phyloP scores from a whole-genome alignment of 2,329 filamentous ascomycete species.

The Nemania diffusa region DNA sequence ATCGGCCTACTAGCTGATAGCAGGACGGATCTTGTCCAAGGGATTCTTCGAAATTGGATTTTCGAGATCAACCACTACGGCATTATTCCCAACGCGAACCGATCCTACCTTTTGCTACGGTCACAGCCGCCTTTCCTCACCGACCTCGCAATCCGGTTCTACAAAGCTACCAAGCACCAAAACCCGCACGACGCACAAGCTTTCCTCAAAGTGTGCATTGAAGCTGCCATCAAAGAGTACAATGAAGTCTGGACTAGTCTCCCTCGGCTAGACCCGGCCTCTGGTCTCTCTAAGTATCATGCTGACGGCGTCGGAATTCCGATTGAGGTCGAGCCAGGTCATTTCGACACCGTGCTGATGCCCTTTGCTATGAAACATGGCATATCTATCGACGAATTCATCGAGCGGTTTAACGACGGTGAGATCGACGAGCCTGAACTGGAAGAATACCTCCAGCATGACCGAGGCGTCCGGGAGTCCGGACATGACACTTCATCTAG shows the following conservation, averaged over 20 bases:
- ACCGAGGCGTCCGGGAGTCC: conserved; percentile 22
- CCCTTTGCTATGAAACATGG: conserved; percentile 12
- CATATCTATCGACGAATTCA: conserved; percentile 12
- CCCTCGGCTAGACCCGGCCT: conserved; percentile 13
- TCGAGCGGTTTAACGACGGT: conserved; percentile 1
- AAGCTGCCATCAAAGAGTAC: conserved; percentile 26
- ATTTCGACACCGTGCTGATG: conserved; percentile 18
- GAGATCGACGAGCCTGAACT: conserved; percentile 6
- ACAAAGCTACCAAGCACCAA: not conserved
- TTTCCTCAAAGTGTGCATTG: not conserved
- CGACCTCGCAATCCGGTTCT: conserved; percentile 5
- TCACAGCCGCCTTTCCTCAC: conserved; percentile 27
- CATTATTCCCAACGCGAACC: conserved; percentile 24
- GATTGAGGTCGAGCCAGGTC: conserved; percentile 17
- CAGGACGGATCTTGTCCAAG: conserved; percentile 7
- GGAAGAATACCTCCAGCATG: conserved; percentile 21
- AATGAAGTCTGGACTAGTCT: conserved; percentile 9
- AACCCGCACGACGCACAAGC: not conserved
- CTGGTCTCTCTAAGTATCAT: conserved; percentile 21
- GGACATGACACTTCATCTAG: conserved; percentile 24
- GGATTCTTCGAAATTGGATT: conserved; percentile 21
- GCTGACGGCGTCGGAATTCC: conserved; percentile 19
- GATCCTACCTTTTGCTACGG: conserved; percentile 19
- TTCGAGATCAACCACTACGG: conserved; percentile 29
- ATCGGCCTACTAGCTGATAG: conserved; percentile 11